A percentile compares a stretch with the other conserved stretches of the same genome.
These are phyloP conservation scores for Paspalum vaginatum DNA, from an alignment of 176 grass and related monocot species.

Conservation along the genomic window DNA sequence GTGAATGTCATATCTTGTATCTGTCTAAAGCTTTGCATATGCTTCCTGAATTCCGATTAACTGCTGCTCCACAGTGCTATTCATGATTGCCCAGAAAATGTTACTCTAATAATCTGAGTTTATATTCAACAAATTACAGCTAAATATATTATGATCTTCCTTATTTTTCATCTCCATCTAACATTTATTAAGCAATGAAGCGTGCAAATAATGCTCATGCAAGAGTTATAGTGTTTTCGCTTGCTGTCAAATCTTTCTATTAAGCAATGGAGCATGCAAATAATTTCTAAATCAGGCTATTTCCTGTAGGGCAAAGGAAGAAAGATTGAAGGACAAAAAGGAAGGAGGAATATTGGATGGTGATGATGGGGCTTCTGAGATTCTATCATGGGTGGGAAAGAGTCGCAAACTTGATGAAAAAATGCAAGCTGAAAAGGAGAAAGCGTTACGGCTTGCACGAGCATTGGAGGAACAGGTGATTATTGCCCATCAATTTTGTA, in stretches of 20 bases:
- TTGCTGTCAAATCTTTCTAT: neutral
- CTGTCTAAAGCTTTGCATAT: neutral
- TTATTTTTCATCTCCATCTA: neutral
- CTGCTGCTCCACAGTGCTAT: neutral
- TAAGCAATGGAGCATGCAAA: conserved; percentile 41
- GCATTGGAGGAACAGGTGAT: conserved; percentile 86
- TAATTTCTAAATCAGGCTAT: conserved; percentile 60
- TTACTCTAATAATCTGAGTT: neutral
- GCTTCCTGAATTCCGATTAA: neutral
- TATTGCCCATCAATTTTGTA: conserved; percentile 13
- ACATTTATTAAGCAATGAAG: neutral
- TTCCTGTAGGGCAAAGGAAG: conserved; percentile 80
- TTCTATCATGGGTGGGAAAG: conserved; percentile 86
- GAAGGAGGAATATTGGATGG: conserved; percentile 70
- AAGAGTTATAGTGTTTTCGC: conserved; percentile 13
- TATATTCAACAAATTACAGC: neutral
- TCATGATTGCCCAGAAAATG: neutral
- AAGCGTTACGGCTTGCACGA: conserved; percentile 74
- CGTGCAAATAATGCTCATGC: neutral
- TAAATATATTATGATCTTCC: neutral
- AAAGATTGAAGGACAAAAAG: conserved; percentile 73
- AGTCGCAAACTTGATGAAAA: conserved; percentile 82
- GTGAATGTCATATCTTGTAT: neutral
- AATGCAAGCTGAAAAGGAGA: conserved; percentile 71
- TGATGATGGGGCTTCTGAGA: conserved; percentile 60